Evolutionary conservation across 2,329 filamentous ascomycete genomes (phyloP).

Genomic region (Venturia aucupariae): DNA sequence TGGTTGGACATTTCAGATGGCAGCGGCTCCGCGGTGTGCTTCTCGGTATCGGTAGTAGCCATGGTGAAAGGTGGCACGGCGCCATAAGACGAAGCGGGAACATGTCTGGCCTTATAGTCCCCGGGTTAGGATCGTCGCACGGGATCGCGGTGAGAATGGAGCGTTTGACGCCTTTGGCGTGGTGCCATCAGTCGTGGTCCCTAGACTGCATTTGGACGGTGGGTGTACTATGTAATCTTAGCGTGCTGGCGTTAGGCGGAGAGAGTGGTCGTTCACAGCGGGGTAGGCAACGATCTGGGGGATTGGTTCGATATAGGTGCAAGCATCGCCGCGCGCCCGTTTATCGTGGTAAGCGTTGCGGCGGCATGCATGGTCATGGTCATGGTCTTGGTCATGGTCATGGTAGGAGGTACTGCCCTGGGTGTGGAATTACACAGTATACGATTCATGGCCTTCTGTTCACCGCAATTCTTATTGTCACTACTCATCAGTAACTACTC

Average conservation of each 20-base stretch:
- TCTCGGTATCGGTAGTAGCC: background rate
- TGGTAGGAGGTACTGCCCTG: too few species aligned
- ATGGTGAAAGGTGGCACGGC: background rate
- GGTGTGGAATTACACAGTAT: too few species aligned
- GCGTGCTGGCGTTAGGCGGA: too few species aligned
- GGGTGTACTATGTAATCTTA: too few species aligned
- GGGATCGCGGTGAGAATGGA: background rate
- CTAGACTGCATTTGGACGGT: too few species aligned
- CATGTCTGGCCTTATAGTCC: background rate
- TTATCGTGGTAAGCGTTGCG: background rate
- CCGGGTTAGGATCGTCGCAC: background rate
- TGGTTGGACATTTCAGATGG: background rate
- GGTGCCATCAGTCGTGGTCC: too few species aligned
- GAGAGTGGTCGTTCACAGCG: background rate
- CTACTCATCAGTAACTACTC: too few species aligned
- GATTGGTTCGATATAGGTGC: background rate
- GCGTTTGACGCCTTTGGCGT: background rate
- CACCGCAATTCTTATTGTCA: background rate
- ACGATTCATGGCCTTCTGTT: background rate
- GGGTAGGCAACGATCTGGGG: slow-evolving; percentile 1
- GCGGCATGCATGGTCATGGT: too few species aligned
- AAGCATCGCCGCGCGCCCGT: background rate
- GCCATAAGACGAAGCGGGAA: background rate
- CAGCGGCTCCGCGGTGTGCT: background rate
- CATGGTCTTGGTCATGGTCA: too few species aligned